Percentiles rank a stretch among this genome's conserved stretches.
Conservation (phyloP, 1,139 yeast genomes). For the Pichia cactophila region DNA sequence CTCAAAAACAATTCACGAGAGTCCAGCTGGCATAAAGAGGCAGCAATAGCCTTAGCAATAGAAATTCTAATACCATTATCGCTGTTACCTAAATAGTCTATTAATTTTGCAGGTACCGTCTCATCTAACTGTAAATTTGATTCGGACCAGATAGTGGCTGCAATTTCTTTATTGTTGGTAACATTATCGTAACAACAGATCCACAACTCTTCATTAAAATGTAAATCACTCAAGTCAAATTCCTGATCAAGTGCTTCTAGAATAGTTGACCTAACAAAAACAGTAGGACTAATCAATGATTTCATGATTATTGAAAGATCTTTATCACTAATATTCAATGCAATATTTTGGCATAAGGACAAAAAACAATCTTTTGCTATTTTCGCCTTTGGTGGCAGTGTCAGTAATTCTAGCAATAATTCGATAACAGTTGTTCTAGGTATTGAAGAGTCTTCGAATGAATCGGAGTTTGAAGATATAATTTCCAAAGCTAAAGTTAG, state of each 20-base stretch:
- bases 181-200: constrained; percentile 74
- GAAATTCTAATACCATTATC: constrained; percentile 65
- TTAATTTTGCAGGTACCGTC: constrained; percentile 39
- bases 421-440: constrained; percentile 62
- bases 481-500: constrained; percentile 71
- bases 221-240: constrained; percentile 57
- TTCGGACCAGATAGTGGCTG: constrained; percentile 81
- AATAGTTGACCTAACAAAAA: constrained; percentile 68
- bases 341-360: constrained; percentile 66
- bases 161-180: constrained; percentile 52
- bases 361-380: constrained; percentile 76
- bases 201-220: constrained; percentile 59
- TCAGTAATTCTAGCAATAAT: constrained; percentile 59
- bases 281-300: constrained; percentile 49
- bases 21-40: constrained; percentile 32
- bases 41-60: constrained; percentile 54
- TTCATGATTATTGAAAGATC: constrained; percentile 58
- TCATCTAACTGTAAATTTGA: constrained; percentile 45
- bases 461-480: constrained; percentile 67
- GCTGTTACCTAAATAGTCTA: constrained; percentile 41
- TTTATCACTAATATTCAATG: constrained; percentile 45
- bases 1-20: constrained; percentile 28
- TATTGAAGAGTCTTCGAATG: constrained; percentile 55
- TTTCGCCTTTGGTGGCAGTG: constrained; percentile 71
- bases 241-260: constrained; percentile 84